Base-by-base conservation (phyloP, 2,329 filamentous ascomycete species). In the Kalaharituber pfeilii region DNA sequence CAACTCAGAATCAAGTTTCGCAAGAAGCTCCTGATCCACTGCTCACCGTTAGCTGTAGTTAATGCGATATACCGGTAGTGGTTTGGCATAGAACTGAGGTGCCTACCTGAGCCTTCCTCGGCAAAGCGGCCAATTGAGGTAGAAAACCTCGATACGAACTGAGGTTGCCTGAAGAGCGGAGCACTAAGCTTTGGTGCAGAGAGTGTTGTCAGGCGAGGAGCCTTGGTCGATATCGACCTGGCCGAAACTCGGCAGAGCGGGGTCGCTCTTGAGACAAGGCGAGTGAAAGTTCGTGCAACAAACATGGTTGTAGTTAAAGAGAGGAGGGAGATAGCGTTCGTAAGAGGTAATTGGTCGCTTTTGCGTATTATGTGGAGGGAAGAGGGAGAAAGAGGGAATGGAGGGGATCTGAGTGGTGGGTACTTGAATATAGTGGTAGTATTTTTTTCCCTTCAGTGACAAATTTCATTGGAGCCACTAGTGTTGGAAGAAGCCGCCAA, bases 1-100 rank as follows among this genome's bases (percentile, higher is more conserved):
- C 62, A 93, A 75, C 73, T 94, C 88, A 66, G 79, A 81, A 61
- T 85, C 79, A 50, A 98, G 78, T 77, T 96, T 96, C 56, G 80
- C 79, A 39, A 81, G 77, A 53, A 98, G 80, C 71, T 95, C 86
- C 61, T 82, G 75, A 66, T 93, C 85, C 59, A 77, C 78, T 73
- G 62, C 33, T 36, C 11, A 30, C 27, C 47, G 44, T 39, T 53
- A 49, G 55, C 39, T 45, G 42, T 42, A 54, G 36, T 45, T 51
- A 53, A 39, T 44, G 50, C 65, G 30, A 65, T 60, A 27, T 50
- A 53, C 27, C 18, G 22, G 13, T 18, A 29, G 33, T 25, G 42
- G 11, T 39, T 27, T 7, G 18, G 9, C 25, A 49, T 22, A 25
- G n/a, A n/a, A n/a, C 15, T 5, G 24, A 33, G 27, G 28, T n/a